Base-by-base conservation (phyloP, 345 rosid species). In the Salix caprea region DNA sequence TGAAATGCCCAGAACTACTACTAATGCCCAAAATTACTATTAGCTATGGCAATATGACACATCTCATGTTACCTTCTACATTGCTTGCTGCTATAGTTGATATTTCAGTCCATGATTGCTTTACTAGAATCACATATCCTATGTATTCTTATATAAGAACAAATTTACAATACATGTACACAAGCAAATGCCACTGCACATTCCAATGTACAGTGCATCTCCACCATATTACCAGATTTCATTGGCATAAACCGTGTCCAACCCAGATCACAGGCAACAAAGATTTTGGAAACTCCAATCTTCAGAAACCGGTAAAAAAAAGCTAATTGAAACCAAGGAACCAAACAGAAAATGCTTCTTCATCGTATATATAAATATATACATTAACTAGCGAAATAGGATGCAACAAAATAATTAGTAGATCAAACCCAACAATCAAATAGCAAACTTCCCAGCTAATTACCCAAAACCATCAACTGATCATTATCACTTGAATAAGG, bases 381-480 rank as follows among this genome's bases (percentile, higher is more conserved):
- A 36, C 37, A 5, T 36, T 36, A n/a, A 56, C 61, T 56, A 3
- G 12, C 61, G n/a, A 56, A 21, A 21, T 54, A 54, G 61, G 61
- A 42, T 42, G 14, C 46, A 42, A 10, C 46, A 42, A 4, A 54
- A 54, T 54, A 54, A 54, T 54, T 1, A 21, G 60, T 9, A 28
- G 28, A 56, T 56, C 14, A 56, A n/a, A 58, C 64, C 64, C 62
- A n/a, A 9, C 62, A 58, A n/a, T 58, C 40, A 73, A 18, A 44
- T 24, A 72, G 18, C 40, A 58, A 23, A 13, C 28, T 58, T 23
- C 24, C 64, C 64, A 58, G 28, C 64, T 10, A 58, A 58, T 67
- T 19, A 37, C 70, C 10, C 37, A 68, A 76, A 69, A 54, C 15
- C 48, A 74, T 67, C 52, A 67, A 75, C 23, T 32, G 70, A 54